Conservation (phyloP, 1,139 yeast genomes). For the Hansenula lynferdii region DNA sequence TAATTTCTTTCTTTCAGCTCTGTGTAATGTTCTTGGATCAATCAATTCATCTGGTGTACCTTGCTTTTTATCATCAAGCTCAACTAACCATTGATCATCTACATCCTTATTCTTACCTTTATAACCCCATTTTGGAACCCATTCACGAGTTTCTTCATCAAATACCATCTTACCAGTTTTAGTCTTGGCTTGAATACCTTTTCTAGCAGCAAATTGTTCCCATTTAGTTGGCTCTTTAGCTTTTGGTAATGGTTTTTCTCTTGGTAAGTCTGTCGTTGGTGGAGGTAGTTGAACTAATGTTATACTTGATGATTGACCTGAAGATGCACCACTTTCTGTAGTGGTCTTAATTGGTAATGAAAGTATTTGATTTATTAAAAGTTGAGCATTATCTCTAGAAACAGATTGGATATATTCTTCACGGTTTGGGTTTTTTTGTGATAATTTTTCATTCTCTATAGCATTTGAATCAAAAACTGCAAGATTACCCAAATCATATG, state of each 20-base stretch:
- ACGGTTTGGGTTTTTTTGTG: conserved; percentile 43
- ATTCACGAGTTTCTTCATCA: conserved; percentile 86
- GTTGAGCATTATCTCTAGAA: conserved; percentile 93
- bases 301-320: conserved; percentile 67
- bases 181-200: conserved; percentile 89
- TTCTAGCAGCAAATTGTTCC: conserved; percentile 94
- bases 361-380: conserved; percentile 82
- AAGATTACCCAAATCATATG: conserved; percentile 81
- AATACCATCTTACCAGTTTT: conserved; percentile 87
- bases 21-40: conserved; percentile 78
- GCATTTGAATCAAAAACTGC: conserved; percentile 88
- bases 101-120: conserved; percentile 84
- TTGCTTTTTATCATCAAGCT: conserved; percentile 71
- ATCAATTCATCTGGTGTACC: conserved; percentile 66
- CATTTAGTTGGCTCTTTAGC: conserved; percentile 90
- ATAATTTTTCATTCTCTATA: conserved; percentile 53
- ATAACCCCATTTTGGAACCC: conserved; percentile 99
- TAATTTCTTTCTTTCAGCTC: conserved; percentile 81
- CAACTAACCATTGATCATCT: conserved; percentile 95
- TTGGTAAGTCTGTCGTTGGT: conserved; percentile 77
- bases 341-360: conserved; percentile 86
- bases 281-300: conserved; percentile 83
- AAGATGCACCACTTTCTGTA: conserved; percentile 61
- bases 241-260: conserved; percentile 95
- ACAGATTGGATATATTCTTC: conserved; percentile 62